These are phyloP conservation scores for Hypomontagnella submonticulosa DNA, from an alignment of 495 filamentous ascomycete genomes.

Conservation along the genomic window DNA sequence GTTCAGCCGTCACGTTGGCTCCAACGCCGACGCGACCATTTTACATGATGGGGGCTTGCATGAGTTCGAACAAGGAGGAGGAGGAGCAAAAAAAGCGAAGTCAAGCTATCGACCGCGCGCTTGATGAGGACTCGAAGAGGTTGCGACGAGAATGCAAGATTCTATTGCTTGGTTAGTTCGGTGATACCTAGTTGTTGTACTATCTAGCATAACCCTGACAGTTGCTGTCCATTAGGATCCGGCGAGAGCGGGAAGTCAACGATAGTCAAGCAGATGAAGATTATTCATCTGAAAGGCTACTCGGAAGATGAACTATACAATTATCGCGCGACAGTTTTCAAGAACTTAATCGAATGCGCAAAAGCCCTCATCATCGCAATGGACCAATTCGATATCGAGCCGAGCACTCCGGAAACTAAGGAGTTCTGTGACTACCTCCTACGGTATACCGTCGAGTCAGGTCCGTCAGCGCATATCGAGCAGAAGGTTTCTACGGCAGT, in stretches of 20 bases:
- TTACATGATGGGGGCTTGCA: slow-evolving; percentile 85
- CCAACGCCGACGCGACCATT: slow-evolving; percentile 11
- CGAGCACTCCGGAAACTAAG: slow-evolving; percentile 72
- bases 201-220: slow-evolving; percentile 21
- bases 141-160: slow-evolving; percentile 99
- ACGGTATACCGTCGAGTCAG: slow-evolving; percentile 89
- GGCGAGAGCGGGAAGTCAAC: slow-evolving; percentile 99
- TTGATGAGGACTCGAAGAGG: slow-evolving; percentile 92
- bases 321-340: slow-evolving; percentile 96
- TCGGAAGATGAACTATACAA: slow-evolving; percentile 88
- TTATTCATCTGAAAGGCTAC: slow-evolving; percentile 98
- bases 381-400: slow-evolving; percentile 85
- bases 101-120: slow-evolving; percentile 88
- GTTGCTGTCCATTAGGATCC: slow-evolving; percentile 69
- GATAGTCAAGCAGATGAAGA: slow-evolving; percentile 99
- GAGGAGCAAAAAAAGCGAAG: slow-evolving; percentile 93
- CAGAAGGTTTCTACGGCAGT: slow-evolving; percentile 82
- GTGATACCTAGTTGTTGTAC: neutral
- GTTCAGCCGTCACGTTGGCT: slow-evolving; percentile 15
- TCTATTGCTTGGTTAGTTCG: slow-evolving; percentile 81
- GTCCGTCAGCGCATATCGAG: slow-evolving; percentile 84
- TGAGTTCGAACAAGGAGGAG: slow-evolving; percentile 83
- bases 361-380: slow-evolving; percentile 91
- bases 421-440: slow-evolving; percentile 81
- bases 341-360: slow-evolving; percentile 96